Percentiles rank a stretch among this genome's conserved stretches.
Evolutionary conservation across 176 grass and related monocot genomes (phyloP).

Genomic region (Oropetium thomaeum): DNA sequence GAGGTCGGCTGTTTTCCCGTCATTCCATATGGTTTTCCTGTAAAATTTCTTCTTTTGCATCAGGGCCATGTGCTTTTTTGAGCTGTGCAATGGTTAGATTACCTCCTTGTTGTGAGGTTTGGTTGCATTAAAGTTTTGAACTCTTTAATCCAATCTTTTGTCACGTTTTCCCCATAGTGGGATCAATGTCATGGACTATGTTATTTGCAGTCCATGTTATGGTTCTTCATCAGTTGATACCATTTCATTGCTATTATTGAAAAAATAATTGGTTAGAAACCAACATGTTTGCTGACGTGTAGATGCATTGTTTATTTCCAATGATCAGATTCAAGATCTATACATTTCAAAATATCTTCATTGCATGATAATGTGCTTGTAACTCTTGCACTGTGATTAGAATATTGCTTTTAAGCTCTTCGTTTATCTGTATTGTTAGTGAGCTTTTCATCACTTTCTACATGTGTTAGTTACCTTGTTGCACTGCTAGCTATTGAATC

Average conservation of each 20-base stretch:
- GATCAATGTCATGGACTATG: not conserved
- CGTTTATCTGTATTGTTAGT: not conserved
- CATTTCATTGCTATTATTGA: not conserved
- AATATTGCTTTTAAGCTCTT: not conserved
- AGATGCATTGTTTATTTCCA: constrained; percentile 20
- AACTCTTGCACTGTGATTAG: not conserved
- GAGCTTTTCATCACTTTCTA: not conserved
- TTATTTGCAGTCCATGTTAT: constrained; percentile 8
- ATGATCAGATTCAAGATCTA: not conserved
- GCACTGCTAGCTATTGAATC: constrained; percentile 12
- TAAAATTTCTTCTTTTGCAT: not conserved
- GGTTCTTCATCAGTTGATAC: constrained; percentile 11
- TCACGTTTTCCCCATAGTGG: not conserved
- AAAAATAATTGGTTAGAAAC: not conserved
- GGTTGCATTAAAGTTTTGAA: not conserved
- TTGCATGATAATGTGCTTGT: not conserved
- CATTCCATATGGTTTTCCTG: not conserved
- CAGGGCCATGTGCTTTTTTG: not conserved
- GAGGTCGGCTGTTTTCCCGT: not conserved
- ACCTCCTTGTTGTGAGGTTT: not conserved
- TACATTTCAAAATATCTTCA: not conserved
- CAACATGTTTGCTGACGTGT: not conserved
- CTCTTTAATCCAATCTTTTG: not conserved
- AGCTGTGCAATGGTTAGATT: not conserved
- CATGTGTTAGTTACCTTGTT: constrained; percentile 9